Conservation (phyloP, 768 basidiomycete species). For the Mycena albidolilacea region DNA sequence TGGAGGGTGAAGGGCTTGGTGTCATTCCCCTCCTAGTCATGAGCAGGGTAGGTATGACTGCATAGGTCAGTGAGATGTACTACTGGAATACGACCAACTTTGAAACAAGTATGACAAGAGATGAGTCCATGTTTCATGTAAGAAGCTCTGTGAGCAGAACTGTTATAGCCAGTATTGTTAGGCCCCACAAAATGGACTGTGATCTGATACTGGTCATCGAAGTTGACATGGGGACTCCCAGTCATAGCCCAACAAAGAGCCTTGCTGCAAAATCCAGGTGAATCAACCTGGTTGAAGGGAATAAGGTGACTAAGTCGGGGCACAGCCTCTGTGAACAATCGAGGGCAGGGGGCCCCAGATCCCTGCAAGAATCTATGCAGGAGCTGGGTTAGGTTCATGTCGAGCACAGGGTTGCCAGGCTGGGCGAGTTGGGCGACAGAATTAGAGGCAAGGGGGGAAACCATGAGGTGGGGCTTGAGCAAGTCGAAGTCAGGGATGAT, state of each 20-base stretch:
- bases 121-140: not conserved
- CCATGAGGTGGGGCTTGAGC: not conserved
- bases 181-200: not conserved
- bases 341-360: slow-evolving; percentile 16
- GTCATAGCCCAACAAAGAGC: not conserved
- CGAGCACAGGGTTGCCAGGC: not conserved
- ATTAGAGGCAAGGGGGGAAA: not conserved
- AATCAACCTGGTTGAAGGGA: slow-evolving; percentile 4
- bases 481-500: slow-evolving; percentile 7
- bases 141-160: not conserved
- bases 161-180: not conserved
- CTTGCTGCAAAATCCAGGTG: slow-evolving; percentile 2
- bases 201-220: not conserved
- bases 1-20: slow-evolving; percentile 11
- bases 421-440: not conserved
- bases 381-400: not conserved
- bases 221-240: not conserved
- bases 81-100: slow-evolving; percentile 13
- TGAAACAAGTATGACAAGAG: slow-evolving; percentile 24
- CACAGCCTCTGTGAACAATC: not conserved
- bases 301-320: not conserved
- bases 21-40: not conserved
- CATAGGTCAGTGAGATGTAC: slow-evolving; percentile 2
- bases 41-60: not conserved
- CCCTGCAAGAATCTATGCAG: not conserved